Conservation (phyloP, 2,329 filamentous ascomycete species). For the Penicillium sp. region DNA sequence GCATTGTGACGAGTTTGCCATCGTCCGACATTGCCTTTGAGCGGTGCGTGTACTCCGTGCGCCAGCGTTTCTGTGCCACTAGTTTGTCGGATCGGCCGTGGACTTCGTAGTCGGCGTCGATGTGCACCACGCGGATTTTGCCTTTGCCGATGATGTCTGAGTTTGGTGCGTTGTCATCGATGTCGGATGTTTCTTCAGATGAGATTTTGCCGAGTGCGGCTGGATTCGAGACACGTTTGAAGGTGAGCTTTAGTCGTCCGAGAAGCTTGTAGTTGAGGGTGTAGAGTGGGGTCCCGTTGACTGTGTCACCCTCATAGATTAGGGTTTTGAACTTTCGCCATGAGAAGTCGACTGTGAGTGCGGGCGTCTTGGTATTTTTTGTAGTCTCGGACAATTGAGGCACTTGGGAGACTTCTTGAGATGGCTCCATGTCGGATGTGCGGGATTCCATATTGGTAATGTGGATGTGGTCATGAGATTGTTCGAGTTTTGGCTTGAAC, state of each 20-base stretch:
- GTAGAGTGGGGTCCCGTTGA: not conserved
- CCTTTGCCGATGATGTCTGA: slow-evolving; percentile 22
- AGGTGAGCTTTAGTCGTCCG: not conserved
- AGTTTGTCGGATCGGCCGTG: slow-evolving; percentile 23
- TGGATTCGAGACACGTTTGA: not conserved
- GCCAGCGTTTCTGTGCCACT: slow-evolving; percentile 27
- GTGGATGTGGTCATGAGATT: not conserved
- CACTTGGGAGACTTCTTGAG: not conserved
- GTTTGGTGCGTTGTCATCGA: not conserved
- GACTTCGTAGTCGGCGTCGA: slow-evolving; percentile 29
- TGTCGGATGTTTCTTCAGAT: not conserved
- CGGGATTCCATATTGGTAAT: not conserved
- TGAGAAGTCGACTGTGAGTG: slow-evolving; percentile 26
- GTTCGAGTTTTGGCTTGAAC: not conserved
- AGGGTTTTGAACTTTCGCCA: slow-evolving; percentile 28
- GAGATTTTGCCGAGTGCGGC: not conserved
- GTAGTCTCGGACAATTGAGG: not conserved
- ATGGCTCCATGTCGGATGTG: not conserved
- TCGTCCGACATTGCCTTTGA: slow-evolving; percentile 24
- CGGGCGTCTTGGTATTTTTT: not conserved
- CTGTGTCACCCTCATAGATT: slow-evolving; percentile 15
- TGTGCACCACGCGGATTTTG: slow-evolving; percentile 23
- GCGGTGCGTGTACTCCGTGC: slow-evolving; percentile 29
- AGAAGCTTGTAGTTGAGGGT: not conserved
- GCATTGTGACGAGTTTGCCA: slow-evolving; percentile 24